Evolutionary conservation across 2,329 filamentous ascomycete species (phyloP).

Genomic region (Talaromyces sp.): DNA sequence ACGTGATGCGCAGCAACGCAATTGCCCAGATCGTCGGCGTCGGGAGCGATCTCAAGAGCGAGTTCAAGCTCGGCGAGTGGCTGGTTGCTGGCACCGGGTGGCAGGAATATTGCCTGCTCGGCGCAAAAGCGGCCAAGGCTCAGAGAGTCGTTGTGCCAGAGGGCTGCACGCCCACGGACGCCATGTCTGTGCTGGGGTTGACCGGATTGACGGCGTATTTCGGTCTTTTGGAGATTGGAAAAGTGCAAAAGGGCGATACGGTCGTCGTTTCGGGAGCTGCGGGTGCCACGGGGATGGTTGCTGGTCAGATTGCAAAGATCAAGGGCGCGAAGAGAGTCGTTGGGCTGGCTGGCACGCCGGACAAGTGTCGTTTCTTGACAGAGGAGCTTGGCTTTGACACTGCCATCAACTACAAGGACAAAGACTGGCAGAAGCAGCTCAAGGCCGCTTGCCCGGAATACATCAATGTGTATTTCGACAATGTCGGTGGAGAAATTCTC

Average conservation of each 20-base stretch:
- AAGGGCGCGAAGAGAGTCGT: conserved; percentile 58
- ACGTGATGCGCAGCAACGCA: conserved; percentile 60
- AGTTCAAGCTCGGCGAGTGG: conserved; percentile 34
- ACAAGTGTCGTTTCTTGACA: conserved; percentile 62
- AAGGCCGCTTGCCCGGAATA: conserved; percentile 52
- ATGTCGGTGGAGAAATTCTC: conserved; percentile 66
- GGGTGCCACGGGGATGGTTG: conserved; percentile 70
- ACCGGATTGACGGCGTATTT: conserved; percentile 73
- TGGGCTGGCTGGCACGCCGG: conserved; percentile 60
- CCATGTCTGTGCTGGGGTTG: conserved; percentile 57
- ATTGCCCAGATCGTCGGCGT: conserved; percentile 55
- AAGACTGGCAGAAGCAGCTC: conserved; percentile 56
- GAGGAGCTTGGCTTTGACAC: conserved; percentile 61
- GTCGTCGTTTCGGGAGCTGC: conserved; percentile 74
- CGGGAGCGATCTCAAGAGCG: conserved; percentile 40
- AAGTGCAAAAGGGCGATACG: conserved; percentile 63
- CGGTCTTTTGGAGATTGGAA: conserved; percentile 62
- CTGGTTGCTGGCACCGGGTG: conserved; percentile 57
- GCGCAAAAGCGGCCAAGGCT: conserved; percentile 41
- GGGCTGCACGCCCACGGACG: conserved; percentile 51
- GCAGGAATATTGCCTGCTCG: conserved; percentile 59
- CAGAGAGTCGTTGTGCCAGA: conserved; percentile 40
- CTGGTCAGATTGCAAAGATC: conserved; percentile 71
- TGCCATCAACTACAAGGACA: conserved; percentile 64
- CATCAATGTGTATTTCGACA: conserved; percentile 69